Percentiles rank a stretch among this genome's conserved stretches.
phyloP scores from a whole-genome alignment of 1,139 yeast species.

The Yamadazyma membranifaciens region DNA sequence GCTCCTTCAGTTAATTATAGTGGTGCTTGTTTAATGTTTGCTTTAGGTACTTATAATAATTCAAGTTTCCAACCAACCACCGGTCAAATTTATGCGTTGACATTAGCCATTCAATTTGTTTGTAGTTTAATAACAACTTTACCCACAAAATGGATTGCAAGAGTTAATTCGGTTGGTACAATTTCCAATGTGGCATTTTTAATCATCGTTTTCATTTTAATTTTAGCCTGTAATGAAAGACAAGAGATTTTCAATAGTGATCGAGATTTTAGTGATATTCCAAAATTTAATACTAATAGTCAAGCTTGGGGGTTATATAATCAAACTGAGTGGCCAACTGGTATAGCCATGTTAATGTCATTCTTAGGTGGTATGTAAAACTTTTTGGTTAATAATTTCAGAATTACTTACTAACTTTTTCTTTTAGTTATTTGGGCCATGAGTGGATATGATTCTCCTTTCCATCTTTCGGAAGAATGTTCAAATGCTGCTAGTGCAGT shows the following conservation, averaged over 20 bases:
- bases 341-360: slow-evolving; percentile 58
- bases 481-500: slow-evolving; percentile 64
- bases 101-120: slow-evolving; percentile 50
- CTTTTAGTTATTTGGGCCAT: slow-evolving; percentile 64
- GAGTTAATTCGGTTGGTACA: slow-evolving; percentile 55
- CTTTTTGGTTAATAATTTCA: no score
- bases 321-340: slow-evolving; percentile 67
- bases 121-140: slow-evolving; percentile 51
- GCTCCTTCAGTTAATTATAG: slow-evolving; percentile 66
- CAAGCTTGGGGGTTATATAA: slow-evolving; percentile 60
- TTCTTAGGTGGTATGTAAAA: slow-evolving; percentile 42
- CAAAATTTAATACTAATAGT: slow-evolving; percentile 50
- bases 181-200: slow-evolving; percentile 50
- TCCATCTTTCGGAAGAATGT: slow-evolving; percentile 72
- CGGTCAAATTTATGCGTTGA: slow-evolving; percentile 51
- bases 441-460: slow-evolving; percentile 76
- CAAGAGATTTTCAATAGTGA: slow-evolving; percentile 21
- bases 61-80: slow-evolving; percentile 39
- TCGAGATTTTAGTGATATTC: slow-evolving; percentile 20
- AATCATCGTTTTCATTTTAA: slow-evolving; percentile 54
- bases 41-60: slow-evolving; percentile 41
- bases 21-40: slow-evolving; percentile 60
- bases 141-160: slow-evolving; percentile 57
- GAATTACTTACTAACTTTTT: no score
- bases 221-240: slow-evolving; percentile 54